Percentiles rank a stretch among this genome's conserved stretches.
These are phyloP conservation scores for Jamesozyma hellenica DNA, from an alignment of 805 yeast species.

Conservation along the genomic window DNA sequence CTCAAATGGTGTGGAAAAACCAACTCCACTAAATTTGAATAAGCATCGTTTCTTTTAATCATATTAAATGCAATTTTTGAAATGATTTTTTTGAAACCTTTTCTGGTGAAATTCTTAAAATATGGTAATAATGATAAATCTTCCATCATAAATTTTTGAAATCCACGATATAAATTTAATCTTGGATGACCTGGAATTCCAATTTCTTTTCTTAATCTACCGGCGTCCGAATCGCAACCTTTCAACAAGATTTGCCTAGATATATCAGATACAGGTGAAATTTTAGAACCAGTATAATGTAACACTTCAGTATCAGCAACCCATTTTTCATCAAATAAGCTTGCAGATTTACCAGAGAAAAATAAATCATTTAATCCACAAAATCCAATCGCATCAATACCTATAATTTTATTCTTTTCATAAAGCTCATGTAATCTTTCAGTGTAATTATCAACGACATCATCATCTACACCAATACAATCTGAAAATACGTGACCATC, in stretches of 20 bases:
- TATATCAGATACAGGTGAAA: conserved; percentile 30
- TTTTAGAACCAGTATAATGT: conserved; percentile 34
- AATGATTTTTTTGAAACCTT: conserved; percentile 40
- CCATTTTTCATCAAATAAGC: conserved; percentile 22
- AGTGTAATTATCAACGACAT: conserved; percentile 41
- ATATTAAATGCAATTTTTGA: conserved; percentile 51
- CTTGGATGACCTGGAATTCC: conserved; percentile 46
- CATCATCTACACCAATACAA: conserved; percentile 53
- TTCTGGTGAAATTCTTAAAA: conserved; percentile 34
- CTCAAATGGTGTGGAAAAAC: conserved; percentile 51
- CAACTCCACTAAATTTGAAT: conserved; percentile 51
- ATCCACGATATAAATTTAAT: conserved; percentile 44
- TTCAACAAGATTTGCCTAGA: conserved; percentile 36
- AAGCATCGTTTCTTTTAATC: conserved; percentile 57
- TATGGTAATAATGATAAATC: conserved; percentile 39
- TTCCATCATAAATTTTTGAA: conserved; percentile 49
- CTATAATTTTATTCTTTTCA: conserved; percentile 27
- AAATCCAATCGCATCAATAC: conserved; percentile 30
- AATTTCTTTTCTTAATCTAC: conserved; percentile 55
- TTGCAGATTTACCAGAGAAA: conserved; percentile 24
- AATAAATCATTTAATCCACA: conserved; percentile 35
- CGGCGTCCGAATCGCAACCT: conserved; percentile 45
- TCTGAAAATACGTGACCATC: conserved; percentile 61
- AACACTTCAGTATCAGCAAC: conserved; percentile 24
- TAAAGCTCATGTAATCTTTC: conserved; percentile 36